phyloP scores from a whole-genome alignment of 345 rosid genomes.

The Balakata baccata region DNA sequence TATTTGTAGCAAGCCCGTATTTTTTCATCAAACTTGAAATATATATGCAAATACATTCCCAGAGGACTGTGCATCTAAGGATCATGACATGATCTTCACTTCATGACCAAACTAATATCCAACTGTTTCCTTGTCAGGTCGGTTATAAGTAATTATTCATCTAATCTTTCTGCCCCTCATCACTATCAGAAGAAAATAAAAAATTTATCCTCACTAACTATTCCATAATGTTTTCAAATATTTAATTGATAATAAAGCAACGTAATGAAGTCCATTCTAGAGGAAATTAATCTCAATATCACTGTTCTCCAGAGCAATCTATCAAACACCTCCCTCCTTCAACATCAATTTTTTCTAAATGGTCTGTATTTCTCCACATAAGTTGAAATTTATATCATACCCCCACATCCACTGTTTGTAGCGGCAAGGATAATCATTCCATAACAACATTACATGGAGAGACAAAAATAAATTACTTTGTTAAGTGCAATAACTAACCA shows the following conservation, averaged over 20 bases:
- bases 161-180: background rate
- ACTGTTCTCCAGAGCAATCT: background rate
- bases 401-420: background rate
- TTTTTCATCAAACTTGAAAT: background rate
- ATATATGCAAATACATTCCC: background rate
- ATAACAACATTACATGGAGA: background rate
- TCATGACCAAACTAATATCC: background rate
- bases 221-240: background rate
- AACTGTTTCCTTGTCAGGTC: background rate
- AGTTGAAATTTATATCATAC: background rate
- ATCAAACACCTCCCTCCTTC: no score
- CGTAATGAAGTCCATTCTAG: background rate
- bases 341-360: no score
- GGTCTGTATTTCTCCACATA: background rate
- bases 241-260: background rate
- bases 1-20: background rate
- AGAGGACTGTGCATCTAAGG: no score
- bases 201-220: background rate
- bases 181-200: background rate
- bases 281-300: background rate
- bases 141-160: background rate
- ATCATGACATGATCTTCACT: background rate
- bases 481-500: slow-evolving; percentile 36
- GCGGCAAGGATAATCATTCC: slow-evolving; percentile 4
- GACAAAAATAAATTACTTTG: background rate